phyloP scores from a whole-genome alignment of 495 filamentous ascomycete genomes.

The Entonaema liquescens region DNA sequence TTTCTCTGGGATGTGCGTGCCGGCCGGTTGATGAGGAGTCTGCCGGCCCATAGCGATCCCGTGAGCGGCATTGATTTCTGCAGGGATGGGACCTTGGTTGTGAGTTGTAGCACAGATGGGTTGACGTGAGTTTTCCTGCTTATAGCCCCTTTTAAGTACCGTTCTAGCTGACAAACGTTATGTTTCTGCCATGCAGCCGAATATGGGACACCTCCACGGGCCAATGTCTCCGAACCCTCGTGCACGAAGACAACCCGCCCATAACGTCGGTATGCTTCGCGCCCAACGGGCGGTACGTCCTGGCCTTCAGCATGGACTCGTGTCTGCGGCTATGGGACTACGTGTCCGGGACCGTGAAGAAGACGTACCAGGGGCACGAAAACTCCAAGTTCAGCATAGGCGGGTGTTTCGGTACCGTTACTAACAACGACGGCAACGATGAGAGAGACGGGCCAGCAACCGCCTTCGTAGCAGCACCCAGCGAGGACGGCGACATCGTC shows the following conservation, averaged over 20 bases:
- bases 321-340: constrained; percentile 95
- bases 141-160: background rate
- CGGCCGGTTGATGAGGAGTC: constrained; percentile 81
- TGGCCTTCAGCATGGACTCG: constrained; percentile 90
- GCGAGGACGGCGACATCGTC: constrained; percentile 84
- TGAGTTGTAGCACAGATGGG: constrained; percentile 87
- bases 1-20: constrained; percentile 95
- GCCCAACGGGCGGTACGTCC: constrained; percentile 90
- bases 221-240: constrained; percentile 91
- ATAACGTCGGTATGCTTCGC: constrained; percentile 91
- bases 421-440: constrained; percentile 61
- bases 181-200: too few relatives aligned
- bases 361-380: constrained; percentile 94
- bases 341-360: constrained; percentile 82
- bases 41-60: constrained; percentile 94
- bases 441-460: constrained; percentile 44
- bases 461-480: constrained; percentile 79
- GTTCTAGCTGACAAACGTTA: background rate
- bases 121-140: constrained; percentile 74
- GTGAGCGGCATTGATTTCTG: constrained; percentile 94
- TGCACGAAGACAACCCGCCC: constrained; percentile 94
- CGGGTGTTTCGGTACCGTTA: constrained; percentile 79
- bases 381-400: constrained; percentile 85
- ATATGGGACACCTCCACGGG: constrained; percentile 97
- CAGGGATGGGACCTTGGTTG: constrained; percentile 88